Conservation (phyloP, 129 eudicot genomes). For the Escallonia herrerae region DNA sequence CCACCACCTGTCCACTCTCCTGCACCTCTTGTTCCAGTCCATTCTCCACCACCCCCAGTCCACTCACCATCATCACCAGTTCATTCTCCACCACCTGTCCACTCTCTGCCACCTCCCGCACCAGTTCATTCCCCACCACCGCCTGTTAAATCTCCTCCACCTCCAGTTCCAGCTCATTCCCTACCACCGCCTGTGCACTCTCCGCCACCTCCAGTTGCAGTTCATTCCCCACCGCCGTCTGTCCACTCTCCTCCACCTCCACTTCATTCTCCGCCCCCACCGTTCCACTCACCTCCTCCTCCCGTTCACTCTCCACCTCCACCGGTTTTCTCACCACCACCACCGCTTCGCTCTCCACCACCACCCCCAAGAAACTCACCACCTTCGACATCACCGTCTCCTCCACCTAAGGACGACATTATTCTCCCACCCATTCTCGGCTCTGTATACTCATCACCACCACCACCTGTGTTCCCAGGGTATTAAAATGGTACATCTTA, state of each 20-base stretch:
- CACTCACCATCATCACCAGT: too few relatives aligned
- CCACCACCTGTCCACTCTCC: constrained; percentile 24
- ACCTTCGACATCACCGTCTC: background rate
- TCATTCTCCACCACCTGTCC: constrained; percentile 23
- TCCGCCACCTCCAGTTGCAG: constrained; percentile 3
- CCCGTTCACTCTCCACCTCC: constrained; percentile 26
- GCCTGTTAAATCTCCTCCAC: constrained; percentile 11
- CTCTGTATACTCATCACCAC: constrained; percentile 40
- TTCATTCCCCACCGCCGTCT: constrained; percentile 9
- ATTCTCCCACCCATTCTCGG: constrained; percentile 36
- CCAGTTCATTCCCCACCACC: constrained; percentile 22
- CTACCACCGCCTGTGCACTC: constrained; percentile 7
- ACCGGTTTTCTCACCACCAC: constrained; percentile 9
- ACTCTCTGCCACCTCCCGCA: constrained; percentile 14
- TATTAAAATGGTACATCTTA: constrained; percentile 21
- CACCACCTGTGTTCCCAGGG: constrained; percentile 45
- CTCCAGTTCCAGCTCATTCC: constrained; percentile 16
- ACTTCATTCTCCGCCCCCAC: constrained; percentile 25
- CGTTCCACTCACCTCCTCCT: constrained; percentile 19
- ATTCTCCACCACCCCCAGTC: too few relatives aligned
- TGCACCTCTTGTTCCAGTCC: too few relatives aligned
- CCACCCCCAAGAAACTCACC: background rate
- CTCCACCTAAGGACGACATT: constrained; percentile 10
- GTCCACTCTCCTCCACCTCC: constrained; percentile 22
- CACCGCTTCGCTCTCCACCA: background rate